Conservation (phyloP, 1,284 basidiomycete species). For the Bondarzewia mesenterica region DNA sequence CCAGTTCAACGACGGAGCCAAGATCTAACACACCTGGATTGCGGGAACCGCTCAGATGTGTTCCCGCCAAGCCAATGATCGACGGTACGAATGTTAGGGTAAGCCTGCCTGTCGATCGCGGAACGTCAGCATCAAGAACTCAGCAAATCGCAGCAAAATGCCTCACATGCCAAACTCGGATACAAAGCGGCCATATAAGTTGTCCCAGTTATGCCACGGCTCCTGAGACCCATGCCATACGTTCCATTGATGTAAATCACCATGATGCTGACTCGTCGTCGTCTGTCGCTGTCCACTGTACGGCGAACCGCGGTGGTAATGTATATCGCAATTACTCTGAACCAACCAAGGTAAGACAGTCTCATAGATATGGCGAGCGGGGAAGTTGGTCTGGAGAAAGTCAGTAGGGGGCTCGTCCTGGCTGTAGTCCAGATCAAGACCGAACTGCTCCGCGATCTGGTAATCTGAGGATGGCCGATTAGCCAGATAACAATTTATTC, state of each 20-base stretch:
- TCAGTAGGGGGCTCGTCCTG: slow-evolving; percentile 76
- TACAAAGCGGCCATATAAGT: slow-evolving; percentile 77
- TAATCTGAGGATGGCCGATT: slow-evolving; percentile 42
- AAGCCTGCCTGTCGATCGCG: slow-evolving; percentile 55
- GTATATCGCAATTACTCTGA: slow-evolving; percentile 50
- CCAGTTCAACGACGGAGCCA: slow-evolving; percentile 12
- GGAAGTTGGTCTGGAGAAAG: slow-evolving; percentile 78
- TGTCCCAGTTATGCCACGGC: slow-evolving; percentile 87
- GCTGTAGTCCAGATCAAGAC: slow-evolving; percentile 73
- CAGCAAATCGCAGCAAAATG: neutral
- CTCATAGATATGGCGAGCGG: slow-evolving; percentile 85
- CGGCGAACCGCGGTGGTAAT: slow-evolving; percentile 80
- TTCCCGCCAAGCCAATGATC: slow-evolving; percentile 77
- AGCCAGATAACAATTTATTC: neutral
- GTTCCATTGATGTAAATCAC: slow-evolving; percentile 89
- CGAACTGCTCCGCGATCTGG: slow-evolving; percentile 69
- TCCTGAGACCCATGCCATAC: slow-evolving; percentile 89
- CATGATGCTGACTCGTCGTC: slow-evolving; percentile 68
- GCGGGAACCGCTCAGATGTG: slow-evolving; percentile 67
- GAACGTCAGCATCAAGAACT: neutral
- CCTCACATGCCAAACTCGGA: slow-evolving; percentile 84
- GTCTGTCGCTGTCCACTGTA: slow-evolving; percentile 76
- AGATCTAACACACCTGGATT: slow-evolving; percentile 68
- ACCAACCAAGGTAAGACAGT: slow-evolving; percentile 71
- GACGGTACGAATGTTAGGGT: slow-evolving; percentile 78